These are phyloP conservation scores for Psilocybe azurescens DNA, from an alignment of 768 basidiomycete genomes.

Conservation along the genomic window DNA sequence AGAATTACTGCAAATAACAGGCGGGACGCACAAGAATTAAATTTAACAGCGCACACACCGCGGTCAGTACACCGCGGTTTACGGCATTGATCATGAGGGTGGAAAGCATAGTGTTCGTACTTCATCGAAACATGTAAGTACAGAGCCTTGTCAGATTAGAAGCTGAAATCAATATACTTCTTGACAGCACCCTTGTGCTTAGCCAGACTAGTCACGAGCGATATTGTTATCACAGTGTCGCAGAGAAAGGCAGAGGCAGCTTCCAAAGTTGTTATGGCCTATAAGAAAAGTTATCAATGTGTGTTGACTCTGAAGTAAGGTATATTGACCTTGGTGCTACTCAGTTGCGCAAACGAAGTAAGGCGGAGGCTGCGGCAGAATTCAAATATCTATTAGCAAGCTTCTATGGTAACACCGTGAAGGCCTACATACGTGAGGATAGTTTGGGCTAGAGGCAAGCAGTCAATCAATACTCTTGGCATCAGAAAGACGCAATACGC, in stretches of 20 bases:
- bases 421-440: not conserved
- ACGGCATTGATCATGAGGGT: constrained; percentile 7
- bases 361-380: not conserved
- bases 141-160: not conserved
- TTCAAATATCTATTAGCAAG: too few species aligned
- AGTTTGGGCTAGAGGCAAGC: not conserved
- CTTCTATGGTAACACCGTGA: not conserved
- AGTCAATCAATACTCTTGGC: not conserved
- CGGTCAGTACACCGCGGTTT: constrained; percentile 8
- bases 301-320: not conserved
- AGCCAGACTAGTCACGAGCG: not conserved
- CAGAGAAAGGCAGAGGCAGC: not conserved
- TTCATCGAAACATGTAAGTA: not conserved
- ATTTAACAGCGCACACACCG: constrained; percentile 1
- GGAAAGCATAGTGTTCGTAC: constrained; percentile 4
- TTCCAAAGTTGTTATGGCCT: not conserved
- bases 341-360: not conserved
- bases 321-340: not conserved
- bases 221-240: not conserved
- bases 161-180: not conserved
- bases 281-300: not conserved
- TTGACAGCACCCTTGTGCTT: not conserved
- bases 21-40: not conserved
- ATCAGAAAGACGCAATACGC: not conserved
- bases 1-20: not conserved